Percentiles rank a stretch among this genome's conserved stretches.
Conservation (phyloP, 768 basidiomycete species). For the Trametes meyenii region DNA sequence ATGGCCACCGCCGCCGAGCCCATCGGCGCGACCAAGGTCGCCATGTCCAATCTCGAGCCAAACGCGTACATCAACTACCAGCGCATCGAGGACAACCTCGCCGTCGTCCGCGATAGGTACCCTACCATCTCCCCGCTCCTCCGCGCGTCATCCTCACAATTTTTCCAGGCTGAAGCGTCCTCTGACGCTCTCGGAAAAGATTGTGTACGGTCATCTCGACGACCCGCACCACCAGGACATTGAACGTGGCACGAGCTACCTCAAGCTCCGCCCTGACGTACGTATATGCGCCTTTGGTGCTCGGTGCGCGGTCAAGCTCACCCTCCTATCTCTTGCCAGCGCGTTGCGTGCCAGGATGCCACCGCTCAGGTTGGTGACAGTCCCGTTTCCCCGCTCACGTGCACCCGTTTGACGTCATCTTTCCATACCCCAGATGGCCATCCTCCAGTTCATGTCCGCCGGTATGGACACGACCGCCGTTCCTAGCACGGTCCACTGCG, state of each 20-base stretch:
- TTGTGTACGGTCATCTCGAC: slow-evolving; percentile 97
- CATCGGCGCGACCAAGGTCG: slow-evolving; percentile 88
- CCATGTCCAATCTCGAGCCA: slow-evolving; percentile 86
- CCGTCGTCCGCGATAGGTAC: slow-evolving; percentile 81
- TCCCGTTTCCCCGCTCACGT: slow-evolving; percentile 8
- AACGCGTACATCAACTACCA: slow-evolving; percentile 91
- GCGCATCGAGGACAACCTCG: slow-evolving; percentile 97
- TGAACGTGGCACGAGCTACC: slow-evolving; percentile 88
- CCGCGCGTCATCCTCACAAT: neutral
- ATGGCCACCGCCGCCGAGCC: slow-evolving; percentile 79
- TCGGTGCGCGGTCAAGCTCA: neutral
- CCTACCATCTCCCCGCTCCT: slow-evolving; percentile 16
- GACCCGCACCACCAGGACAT: slow-evolving; percentile 92
- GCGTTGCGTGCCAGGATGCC: slow-evolving; percentile 90
- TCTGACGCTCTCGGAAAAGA: slow-evolving; percentile 93
- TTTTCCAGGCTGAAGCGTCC: slow-evolving; percentile 76
- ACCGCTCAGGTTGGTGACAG: slow-evolving; percentile 69
- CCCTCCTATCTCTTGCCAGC: slow-evolving; percentile 44
- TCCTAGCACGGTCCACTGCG: slow-evolving; percentile 98
- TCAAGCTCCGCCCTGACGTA: slow-evolving; percentile 97
- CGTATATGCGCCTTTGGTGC: slow-evolving; percentile 38
- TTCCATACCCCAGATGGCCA: slow-evolving; percentile 77
- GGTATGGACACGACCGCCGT: slow-evolving; percentile 98
- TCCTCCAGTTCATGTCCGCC: slow-evolving; percentile 99
- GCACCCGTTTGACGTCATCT: slow-evolving; percentile 33